Conservation (phyloP, 805 yeast species). For the Pichia kluyveri region DNA sequence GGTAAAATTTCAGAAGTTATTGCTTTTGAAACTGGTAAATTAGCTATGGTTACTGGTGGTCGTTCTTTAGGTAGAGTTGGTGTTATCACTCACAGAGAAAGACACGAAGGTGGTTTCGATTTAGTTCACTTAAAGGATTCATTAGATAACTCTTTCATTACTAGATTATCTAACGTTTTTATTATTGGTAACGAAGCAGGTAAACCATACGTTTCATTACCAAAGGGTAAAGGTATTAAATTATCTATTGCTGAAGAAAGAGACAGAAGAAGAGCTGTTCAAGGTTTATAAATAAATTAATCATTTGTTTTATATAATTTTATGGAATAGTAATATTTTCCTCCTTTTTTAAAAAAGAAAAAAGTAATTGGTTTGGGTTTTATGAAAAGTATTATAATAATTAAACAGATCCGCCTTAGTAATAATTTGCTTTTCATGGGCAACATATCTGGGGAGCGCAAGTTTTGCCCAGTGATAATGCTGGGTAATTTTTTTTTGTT, state of each 20-base stretch:
- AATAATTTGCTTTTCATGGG: background rate
- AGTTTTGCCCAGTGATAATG: no score
- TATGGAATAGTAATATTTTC: slow-evolving; percentile 5
- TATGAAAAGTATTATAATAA: background rate
- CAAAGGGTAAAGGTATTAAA: slow-evolving; percentile 99
- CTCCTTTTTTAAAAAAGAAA: background rate
- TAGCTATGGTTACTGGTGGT: slow-evolving; percentile 94
- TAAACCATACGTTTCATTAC: slow-evolving; percentile 89
- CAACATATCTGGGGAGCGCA: no score
- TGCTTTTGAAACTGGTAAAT: slow-evolving; percentile 87
- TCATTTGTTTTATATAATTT: slow-evolving; percentile 1
- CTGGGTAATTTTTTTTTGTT: no score
- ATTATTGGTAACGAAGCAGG: slow-evolving; percentile 86
- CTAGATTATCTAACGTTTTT: slow-evolving; percentile 89
- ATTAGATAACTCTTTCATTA: slow-evolving; percentile 89
- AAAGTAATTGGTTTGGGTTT: no score
- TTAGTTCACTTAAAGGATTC: slow-evolving; percentile 94
- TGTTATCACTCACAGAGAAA: slow-evolving; percentile 91
- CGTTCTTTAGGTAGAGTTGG: slow-evolving; percentile 98
- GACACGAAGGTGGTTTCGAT: slow-evolving; percentile 98
- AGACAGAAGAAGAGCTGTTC: slow-evolving; percentile 93
- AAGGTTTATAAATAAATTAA: slow-evolving; percentile 35
- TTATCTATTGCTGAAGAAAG: slow-evolving; percentile 94
- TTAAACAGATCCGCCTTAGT: background rate
- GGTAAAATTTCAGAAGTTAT: slow-evolving; percentile 89